Percentiles rank a stretch among this genome's conserved stretches.
phyloP scores from a whole-genome alignment of 306 rosid genomes.

The Vigna nakashimae region DNA sequence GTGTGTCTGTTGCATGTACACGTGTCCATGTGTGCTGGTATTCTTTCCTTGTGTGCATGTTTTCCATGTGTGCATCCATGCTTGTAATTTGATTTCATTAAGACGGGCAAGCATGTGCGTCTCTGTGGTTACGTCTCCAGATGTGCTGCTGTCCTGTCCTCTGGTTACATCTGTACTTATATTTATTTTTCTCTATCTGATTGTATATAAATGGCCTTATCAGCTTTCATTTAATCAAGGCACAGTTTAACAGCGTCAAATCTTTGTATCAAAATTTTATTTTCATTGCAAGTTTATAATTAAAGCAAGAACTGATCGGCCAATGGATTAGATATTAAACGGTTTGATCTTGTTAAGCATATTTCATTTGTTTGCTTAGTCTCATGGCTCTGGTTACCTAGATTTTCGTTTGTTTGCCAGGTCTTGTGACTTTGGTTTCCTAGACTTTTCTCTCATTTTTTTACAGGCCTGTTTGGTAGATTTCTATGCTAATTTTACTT shows the following conservation, averaged over 20 bases:
- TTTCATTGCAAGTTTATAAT: conserved; percentile 26
- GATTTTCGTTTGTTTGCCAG: conserved; percentile 6
- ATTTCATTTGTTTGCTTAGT: neutral
- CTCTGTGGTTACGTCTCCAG: neutral
- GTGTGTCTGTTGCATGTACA: neutral
- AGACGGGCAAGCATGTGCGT: conserved; percentile 6
- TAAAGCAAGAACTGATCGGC: conserved; percentile 9
- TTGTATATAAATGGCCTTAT: conserved; percentile 30
- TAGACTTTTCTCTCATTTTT: conserved; percentile 3
- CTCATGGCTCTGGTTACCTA: neutral
- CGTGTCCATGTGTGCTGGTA: too few relatives aligned
- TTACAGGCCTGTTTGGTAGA: conserved; percentile 16
- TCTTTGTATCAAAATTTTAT: conserved; percentile 1
- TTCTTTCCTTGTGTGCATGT: conserved; percentile 12
- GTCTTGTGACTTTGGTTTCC: conserved; percentile 17
- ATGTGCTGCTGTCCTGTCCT: neutral
- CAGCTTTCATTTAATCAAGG: conserved; percentile 29
- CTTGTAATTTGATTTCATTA: conserved; percentile 39
- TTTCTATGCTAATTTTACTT: neutral
- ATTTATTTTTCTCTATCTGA: conserved; percentile 6
- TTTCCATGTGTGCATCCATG: conserved; percentile 12
- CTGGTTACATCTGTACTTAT: neutral
- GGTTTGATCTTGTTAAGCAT: conserved; percentile 3
- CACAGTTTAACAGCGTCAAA: conserved; percentile 4
- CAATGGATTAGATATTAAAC: conserved; percentile 25